Percentiles rank a stretch among this genome's conserved stretches.
These are phyloP conservation scores for Emergomyces pasteurianus DNA, from an alignment of 2,329 filamentous ascomycete genomes.

Conservation along the genomic window DNA sequence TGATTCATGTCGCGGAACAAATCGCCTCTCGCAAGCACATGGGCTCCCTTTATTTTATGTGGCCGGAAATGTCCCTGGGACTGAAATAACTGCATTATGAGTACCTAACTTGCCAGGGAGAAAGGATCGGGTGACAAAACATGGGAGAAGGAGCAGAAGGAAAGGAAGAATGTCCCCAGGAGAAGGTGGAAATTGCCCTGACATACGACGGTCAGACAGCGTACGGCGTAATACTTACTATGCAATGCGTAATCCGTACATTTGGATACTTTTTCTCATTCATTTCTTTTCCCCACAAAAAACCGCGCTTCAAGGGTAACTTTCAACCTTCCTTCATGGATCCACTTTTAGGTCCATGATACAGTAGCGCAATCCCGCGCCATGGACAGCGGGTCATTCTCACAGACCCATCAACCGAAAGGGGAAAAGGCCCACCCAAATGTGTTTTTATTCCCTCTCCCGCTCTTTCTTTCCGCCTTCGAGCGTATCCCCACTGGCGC, in stretches of 20 bases:
- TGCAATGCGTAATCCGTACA: too few species aligned
- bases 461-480: background rate
- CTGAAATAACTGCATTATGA: background rate
- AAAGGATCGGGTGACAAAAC: background rate
- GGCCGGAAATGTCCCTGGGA: background rate
- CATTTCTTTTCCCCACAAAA: background rate
- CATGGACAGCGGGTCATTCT: background rate
- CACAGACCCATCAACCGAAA: background rate
- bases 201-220: background rate
- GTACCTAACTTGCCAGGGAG: background rate
- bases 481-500: too few species aligned
- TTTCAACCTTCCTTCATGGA: too few species aligned
- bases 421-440: background rate
- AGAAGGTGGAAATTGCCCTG: background rate
- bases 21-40: background rate
- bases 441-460: too few species aligned
- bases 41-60: background rate
- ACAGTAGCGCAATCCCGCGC: background rate
- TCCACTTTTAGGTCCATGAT: too few species aligned
- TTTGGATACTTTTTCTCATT: too few species aligned
- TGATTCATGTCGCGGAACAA: background rate
- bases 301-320: background rate
- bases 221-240: too few species aligned
- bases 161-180: background rate
- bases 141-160: background rate